Conservation (phyloP, 441 rosid genomes). For the Gossypium trilobum region DNA sequence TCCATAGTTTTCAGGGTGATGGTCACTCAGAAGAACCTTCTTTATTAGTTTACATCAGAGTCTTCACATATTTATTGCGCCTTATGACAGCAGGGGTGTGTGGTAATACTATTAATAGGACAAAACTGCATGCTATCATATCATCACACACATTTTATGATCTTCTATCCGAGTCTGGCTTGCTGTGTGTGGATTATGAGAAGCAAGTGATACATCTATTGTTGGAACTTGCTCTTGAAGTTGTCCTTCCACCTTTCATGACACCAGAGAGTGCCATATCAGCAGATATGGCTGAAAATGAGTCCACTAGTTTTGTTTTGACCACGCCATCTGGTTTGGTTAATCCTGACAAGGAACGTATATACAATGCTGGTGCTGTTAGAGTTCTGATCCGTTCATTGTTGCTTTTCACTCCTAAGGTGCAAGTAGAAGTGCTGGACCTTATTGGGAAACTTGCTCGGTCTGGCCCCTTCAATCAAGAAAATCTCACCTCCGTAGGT, state of each 20-base stretch:
- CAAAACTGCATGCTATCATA: slow-evolving; percentile 69
- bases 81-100: slow-evolving; percentile 84
- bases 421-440: slow-evolving; percentile 80
- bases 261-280: slow-evolving; percentile 44
- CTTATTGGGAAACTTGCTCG: slow-evolving; percentile 82
- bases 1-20: slow-evolving; percentile 80
- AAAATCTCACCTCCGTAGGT: slow-evolving; percentile 93
- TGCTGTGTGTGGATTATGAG: slow-evolving; percentile 89
- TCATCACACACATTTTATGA: slow-evolving; percentile 91
- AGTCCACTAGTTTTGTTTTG: slow-evolving; percentile 42
- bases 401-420: slow-evolving; percentile 89
- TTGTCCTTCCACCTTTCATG: slow-evolving; percentile 82
- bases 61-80: slow-evolving; percentile 81
- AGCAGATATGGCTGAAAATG: slow-evolving; percentile 42
- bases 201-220: slow-evolving; percentile 90
- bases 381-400: slow-evolving; percentile 82
- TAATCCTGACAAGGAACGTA: slow-evolving; percentile 74
- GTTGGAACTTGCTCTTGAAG: slow-evolving; percentile 93
- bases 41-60: slow-evolving; percentile 49
- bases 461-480: slow-evolving; percentile 90
- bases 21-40: slow-evolving; percentile 49
- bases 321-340: slow-evolving; percentile 52
- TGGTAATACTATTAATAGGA: slow-evolving; percentile 76
- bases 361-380: slow-evolving; percentile 85
- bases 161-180: slow-evolving; percentile 88